Evolutionary conservation across 345 rosid species (phyloP), one percentile per base, ranked within the genome.

Genomic region (Eucalyptus marginata): DNA sequence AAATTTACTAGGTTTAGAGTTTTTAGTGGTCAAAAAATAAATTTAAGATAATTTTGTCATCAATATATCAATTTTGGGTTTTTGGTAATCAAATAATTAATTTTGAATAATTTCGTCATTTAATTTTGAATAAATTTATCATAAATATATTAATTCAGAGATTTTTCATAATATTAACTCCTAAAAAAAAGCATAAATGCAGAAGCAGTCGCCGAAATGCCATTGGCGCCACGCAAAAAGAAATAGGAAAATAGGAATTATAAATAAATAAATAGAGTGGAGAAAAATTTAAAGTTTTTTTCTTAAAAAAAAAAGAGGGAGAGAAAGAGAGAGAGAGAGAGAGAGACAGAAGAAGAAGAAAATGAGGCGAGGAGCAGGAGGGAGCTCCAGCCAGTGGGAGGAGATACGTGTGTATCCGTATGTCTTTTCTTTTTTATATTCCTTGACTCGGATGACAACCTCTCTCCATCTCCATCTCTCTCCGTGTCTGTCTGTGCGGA

Each of bases 281-380:
- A 13, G 16, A 13, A 29, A 27, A n/a, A n/a, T n/a, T n/a, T n/a
- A n/a, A n/a, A 15, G 1, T 50, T 50, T 5, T 14, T 10, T 10
- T 49, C 13, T 14, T 18, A 2, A 16, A 51, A 51, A 6, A 51
- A 51, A 16, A 7, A 7, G 0, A 24, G 2, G 1, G 13, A 1
- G 14, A 2, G 8, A 8, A 1, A 49, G 4, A 13, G 27, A 52
- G 0, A 8, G 2, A 20, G 10, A 22, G 27, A 22, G 27, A 54
- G 12, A 24, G 62, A 56, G 29, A 56, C n/a, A n/a, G n/a, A 2
- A 33, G 12, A 33, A 68, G 22, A 33, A 9, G 25, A 16, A 40
- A 40, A 71, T 10, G 83, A 20, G 83, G 6, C 24, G 13, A 36
- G 83, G 83, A 40, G 47, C 46, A 20, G 47, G 47, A 52, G 25